Percentiles rank a stretch among this genome's conserved stretches.
Conservation (phyloP, 2,329 filamentous ascomycete genomes). For the Calonectria honghensis region DNA sequence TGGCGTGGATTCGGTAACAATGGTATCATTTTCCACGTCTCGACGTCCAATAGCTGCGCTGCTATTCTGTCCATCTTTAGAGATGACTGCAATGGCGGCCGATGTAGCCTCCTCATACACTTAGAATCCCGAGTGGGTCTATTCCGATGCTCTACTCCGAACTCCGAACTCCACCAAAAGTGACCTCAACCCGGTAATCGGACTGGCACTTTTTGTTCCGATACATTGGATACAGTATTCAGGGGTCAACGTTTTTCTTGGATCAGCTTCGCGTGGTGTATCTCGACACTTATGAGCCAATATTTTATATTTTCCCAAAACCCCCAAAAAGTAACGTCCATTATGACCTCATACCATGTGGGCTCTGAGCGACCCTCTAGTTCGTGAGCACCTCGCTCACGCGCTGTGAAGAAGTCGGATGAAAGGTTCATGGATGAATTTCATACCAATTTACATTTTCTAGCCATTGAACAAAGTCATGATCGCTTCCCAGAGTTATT, state of each 20-base stretch:
- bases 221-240: neutral
- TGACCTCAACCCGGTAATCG: neutral
- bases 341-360: neutral
- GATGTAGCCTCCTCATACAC: neutral
- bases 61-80: conserved; percentile 7
- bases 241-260: neutral
- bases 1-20: conserved; percentile 18
- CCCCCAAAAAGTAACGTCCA: neutral
- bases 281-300: neutral
- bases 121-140: neutral
- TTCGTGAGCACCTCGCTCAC: neutral
- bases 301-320: neutral
- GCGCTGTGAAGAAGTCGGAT: neutral
- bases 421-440: neutral
- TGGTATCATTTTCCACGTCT: neutral
- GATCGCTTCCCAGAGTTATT: conserved; percentile 24
- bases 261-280: neutral
- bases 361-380: neutral
- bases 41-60: conserved; percentile 11
- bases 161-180: neutral
- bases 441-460: conserved; percentile 28
- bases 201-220: neutral
- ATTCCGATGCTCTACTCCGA: neutral
- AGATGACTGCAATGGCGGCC: conserved; percentile 28
- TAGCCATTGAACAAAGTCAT: conserved; percentile 27